Percentiles rank a stretch among this genome's conserved stretches.
These are phyloP conservation scores for Psilocybe mexicana DNA, from an alignment of 1,284 basidiomycete species.

Conservation along the genomic window DNA sequence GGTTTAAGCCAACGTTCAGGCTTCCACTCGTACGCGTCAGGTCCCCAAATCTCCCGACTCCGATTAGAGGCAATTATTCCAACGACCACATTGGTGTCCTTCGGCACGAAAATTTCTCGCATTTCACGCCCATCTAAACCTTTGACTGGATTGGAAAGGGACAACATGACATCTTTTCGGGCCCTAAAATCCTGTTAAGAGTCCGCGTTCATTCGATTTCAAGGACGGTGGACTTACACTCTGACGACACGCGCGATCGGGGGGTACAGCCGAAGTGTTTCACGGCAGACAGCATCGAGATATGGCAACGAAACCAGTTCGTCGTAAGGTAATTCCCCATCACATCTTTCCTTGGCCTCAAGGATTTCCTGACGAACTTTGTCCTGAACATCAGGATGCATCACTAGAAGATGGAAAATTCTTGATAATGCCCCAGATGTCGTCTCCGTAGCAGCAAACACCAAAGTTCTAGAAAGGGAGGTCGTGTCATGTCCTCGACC, in stretches of 20 bases:
- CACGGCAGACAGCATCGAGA: constrained; percentile 43
- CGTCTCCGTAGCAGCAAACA: constrained; percentile 47
- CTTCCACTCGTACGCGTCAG: constrained; percentile 33
- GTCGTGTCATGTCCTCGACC: neutral
- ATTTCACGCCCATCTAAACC: constrained; percentile 29
- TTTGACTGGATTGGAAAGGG: constrained; percentile 29
- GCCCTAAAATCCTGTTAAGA: constrained; percentile 15
- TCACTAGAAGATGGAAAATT: constrained; percentile 37
- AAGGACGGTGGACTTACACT: neutral
- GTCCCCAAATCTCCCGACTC: constrained; percentile 35
- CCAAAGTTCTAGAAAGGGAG: constrained; percentile 34
- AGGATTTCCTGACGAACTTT: constrained; percentile 37
- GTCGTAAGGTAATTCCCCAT: constrained; percentile 34
- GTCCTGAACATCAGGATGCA: constrained; percentile 38
- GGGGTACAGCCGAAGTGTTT: constrained; percentile 40
- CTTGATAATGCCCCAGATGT: constrained; percentile 42
- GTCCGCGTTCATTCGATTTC: neutral
- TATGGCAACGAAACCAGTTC: constrained; percentile 39
- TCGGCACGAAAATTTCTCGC: constrained; percentile 28
- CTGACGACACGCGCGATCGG: neutral
- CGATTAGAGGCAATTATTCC: constrained; percentile 41
- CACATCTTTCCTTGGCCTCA: constrained; percentile 23
- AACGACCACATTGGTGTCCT: constrained; percentile 39
- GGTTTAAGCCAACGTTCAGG: constrained; percentile 44
- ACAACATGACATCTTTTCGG: constrained; percentile 28